Evolutionary conservation across 2,329 filamentous ascomycete genomes (phyloP).

Genomic region (Pseudofabraea citricarpa): DNA sequence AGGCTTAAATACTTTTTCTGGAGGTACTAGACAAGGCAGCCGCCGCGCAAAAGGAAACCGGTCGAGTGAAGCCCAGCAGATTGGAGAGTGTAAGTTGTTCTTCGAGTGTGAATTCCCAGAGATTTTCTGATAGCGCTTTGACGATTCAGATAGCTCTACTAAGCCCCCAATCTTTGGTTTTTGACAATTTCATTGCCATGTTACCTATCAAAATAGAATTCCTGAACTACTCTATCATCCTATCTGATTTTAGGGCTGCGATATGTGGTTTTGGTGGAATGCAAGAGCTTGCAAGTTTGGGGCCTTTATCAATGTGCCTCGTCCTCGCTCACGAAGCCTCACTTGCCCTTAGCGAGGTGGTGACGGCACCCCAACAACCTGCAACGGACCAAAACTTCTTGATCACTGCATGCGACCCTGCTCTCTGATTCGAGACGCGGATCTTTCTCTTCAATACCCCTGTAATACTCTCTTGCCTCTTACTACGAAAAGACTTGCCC

Average conservation of each 20-base stretch:
- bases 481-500: too few relatives aligned
- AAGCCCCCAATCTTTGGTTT: too few relatives aligned
- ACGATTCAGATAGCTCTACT: background rate
- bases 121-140: constrained; percentile 1
- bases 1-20: background rate
- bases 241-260: background rate
- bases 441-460: constrained; percentile 21
- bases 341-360: constrained; percentile 1
- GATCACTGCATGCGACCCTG: constrained; percentile 1
- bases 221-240: background rate
- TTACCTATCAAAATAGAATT: background rate
- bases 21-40: background rate
- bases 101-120: background rate
- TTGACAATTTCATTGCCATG: background rate
- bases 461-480: too few relatives aligned
- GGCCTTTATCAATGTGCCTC: background rate
- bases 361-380: background rate
- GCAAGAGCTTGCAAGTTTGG: background rate
- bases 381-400: background rate
- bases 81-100: background rate
- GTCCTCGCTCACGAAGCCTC: background rate
- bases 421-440: constrained; percentile 18
- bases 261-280: background rate
- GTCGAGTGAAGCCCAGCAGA: background rate
- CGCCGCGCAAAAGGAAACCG: background rate